Evolutionary conservation across 2,329 filamentous ascomycete genomes (phyloP), one percentile per base, ranked within the genome.

Genomic region (Xenosphaeropsis pyriputrescens): DNA sequence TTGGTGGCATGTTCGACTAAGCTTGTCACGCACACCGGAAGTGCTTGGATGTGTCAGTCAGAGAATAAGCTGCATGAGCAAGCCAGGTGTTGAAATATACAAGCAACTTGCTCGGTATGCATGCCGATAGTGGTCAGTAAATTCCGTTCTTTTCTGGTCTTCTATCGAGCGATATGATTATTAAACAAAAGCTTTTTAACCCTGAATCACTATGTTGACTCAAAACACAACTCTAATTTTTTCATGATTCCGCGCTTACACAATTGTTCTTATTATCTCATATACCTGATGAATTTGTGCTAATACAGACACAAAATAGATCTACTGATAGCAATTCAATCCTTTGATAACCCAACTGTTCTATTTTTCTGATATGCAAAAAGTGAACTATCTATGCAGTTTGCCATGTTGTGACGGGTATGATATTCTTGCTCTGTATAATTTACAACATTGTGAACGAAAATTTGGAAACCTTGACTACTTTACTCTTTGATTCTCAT

Each of bases 1-100:
- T 89, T 70, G 83, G 79, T 62, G 79, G 79, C 73, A 76, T 89
- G 59, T 89, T 91, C 62, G 70, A 72, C 58, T 75, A 74, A 66
- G 35, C 39, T 14, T 19, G n/a, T 32, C 14, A 32, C 12, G n/a
- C 12, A 11, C 22, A 9, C 8, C 22, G 8, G 22, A 26, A 26
- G 22, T 26, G 22, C 22, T 13, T 17, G 30, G n/a, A 32, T 32
- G 16, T 32, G 30, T 14, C 16, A 15, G 30, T 17, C 9, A 15
- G 30, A 14, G 12, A 7, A 32, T 7, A 5, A 3, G 30, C 8
- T 32, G 30, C 4, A 8, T 9, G 4, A 15, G 8, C 30, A 32
- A 32, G 30, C 30, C 30, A 32, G 16, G 16, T 32, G 14, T 32
- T 3, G 14, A 8, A 8, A 32, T 32, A 32, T 15, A 32, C n/a